These are phyloP conservation scores for Lactarius evosmus DNA, from an alignment of 768 basidiomycete genomes.

Conservation along the genomic window DNA sequence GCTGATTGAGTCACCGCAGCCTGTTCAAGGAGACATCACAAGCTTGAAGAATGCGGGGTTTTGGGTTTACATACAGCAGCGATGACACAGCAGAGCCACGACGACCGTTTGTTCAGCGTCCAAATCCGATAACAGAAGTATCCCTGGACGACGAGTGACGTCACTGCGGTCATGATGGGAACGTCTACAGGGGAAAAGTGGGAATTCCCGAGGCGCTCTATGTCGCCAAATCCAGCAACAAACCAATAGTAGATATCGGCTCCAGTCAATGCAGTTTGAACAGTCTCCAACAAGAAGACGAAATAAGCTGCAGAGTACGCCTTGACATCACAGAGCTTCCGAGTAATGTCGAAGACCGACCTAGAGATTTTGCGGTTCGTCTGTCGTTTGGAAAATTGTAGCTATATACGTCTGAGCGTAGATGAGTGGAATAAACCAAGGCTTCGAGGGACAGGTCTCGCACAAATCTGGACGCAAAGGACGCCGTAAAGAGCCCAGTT, in stretches of 20 bases:
- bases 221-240: not conserved
- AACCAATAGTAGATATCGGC: not conserved
- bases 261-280: not conserved
- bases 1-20: not conserved
- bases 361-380: not conserved
- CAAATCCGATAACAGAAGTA: not conserved
- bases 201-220: not conserved
- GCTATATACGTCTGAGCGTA: not conserved
- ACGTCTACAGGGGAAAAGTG: not conserved
- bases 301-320: not conserved
- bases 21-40: no score
- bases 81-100: not conserved
- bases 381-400: not conserved
- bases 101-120: not conserved
- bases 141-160: not conserved
- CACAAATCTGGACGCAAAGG: not conserved
- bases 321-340: not conserved
- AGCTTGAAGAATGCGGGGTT: no score
- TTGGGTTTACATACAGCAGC: not conserved
- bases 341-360: not conserved
- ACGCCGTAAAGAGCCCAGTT: conserved; percentile 5
- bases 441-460: not conserved
- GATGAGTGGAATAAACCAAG: not conserved
- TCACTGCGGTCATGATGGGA: not conserved
- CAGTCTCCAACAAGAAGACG: not conserved